Evolutionary conservation across 129 eudicot genomes (phyloP), one percentile per base, ranked within the genome.

Genomic region (Centella asiatica): DNA sequence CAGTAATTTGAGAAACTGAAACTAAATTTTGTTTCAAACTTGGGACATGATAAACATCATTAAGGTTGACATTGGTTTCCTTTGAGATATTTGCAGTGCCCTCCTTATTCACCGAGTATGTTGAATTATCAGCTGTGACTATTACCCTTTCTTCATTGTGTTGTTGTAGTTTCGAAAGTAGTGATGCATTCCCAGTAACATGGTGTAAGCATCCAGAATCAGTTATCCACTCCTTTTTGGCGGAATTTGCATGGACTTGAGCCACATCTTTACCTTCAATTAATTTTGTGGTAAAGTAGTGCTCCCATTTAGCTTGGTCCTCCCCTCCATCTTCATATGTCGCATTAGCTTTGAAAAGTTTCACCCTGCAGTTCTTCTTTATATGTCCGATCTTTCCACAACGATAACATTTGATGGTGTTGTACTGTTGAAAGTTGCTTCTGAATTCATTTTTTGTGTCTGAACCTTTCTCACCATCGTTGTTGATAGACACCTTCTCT

Each of bases 171-270:
- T 40, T 14, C 1, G 45, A 40, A 40, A 40, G 1, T 40, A 40
- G 12, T 40, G 45, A 40, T 3, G 8, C 48, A 60, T 60, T 60
- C 1, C 1, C 65, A 28, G 48, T 60, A 2, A 60, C 47, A 60
- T 60, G 65, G 11, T 60, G 65, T 10, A 49, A 60, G 24, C 65
- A 60, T n/a, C 29, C 65, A 1, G 60, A 55, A 27, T 55, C 60
- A 9, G 26, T 25, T 0, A 55, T 25, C 60, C 36, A 55, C 14
- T 56, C 62, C 22, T 57, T 42, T 15, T 57, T 29, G 62, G 40
- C 27, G 17, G 6, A 17, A 34, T 60, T 34, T 0, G 4, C 2
- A 4, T 4, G 36, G 23, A 37, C 65, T 34, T 34, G 48, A 14
- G 40, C 2, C 11, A 14, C 12, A 12, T 55, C 31, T 55, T 55